Conservation (phyloP, 2,329 filamentous ascomycete genomes). For the Aaosphaeria pasadenensis region DNA sequence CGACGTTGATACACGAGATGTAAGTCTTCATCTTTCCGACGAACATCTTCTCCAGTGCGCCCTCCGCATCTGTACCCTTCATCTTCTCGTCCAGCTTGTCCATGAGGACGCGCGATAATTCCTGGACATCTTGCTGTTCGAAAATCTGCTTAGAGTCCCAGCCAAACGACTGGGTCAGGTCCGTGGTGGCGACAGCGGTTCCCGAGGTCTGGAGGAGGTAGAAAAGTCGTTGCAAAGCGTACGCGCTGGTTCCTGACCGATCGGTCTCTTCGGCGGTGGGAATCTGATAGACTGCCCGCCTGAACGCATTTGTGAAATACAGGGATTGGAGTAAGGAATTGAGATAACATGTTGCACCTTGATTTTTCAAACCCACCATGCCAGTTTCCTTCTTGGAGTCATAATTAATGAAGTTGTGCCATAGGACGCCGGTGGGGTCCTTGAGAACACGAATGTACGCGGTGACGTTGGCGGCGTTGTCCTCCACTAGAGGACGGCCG, state of each 20-base stretch:
- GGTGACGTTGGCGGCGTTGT: slow-evolving; percentile 74
- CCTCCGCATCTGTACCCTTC: slow-evolving; percentile 93
- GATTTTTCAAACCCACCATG: slow-evolving; percentile 94
- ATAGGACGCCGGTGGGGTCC: slow-evolving; percentile 83
- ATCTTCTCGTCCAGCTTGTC: slow-evolving; percentile 96
- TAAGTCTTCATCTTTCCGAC: slow-evolving; percentile 99
- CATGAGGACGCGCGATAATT: slow-evolving; percentile 94
- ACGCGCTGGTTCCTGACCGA: slow-evolving; percentile 78
- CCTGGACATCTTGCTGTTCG: slow-evolving; percentile 97
- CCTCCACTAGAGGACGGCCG: slow-evolving; percentile 70
- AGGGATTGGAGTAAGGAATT: slow-evolving; percentile 49
- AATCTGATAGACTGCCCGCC: slow-evolving; percentile 97
- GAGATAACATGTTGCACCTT: slow-evolving; percentile 69
- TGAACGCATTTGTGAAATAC: slow-evolving; percentile 73
- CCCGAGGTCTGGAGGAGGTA: slow-evolving; percentile 89
- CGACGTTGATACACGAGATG: slow-evolving; percentile 96
- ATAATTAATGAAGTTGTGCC: slow-evolving; percentile 91
- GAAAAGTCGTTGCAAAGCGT: slow-evolving; percentile 89
- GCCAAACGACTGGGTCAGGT: slow-evolving; percentile 93
- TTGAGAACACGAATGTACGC: slow-evolving; percentile 80
- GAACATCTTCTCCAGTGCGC: slow-evolving; percentile 84
- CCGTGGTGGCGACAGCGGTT: slow-evolving; percentile 80
- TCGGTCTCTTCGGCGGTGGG: slow-evolving; percentile 83
- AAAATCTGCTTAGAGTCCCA: slow-evolving; percentile 99
- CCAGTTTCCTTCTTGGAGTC: slow-evolving; percentile 99